Evolutionary conservation across 2,329 filamentous ascomycete species (phyloP), one percentile per base, ranked within the genome.

Genomic region (Penicillium sp.): DNA sequence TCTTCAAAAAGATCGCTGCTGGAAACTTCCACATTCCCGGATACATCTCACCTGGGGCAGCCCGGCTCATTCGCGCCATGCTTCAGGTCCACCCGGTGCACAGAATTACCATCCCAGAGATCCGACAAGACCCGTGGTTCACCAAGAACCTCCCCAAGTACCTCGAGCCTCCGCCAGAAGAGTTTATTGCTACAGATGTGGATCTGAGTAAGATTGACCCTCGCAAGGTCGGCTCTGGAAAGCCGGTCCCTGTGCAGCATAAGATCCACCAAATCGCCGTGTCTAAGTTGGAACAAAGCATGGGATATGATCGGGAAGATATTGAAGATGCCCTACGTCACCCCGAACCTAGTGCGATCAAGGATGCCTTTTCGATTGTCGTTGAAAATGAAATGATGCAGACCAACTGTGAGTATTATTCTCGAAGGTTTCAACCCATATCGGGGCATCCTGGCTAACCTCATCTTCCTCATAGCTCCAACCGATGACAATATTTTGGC

Each of bases 301-400:
- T 99, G 93, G 95, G 95, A 63, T 99, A 99, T 75, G 93, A 91
- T 38, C 94, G 92, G 76, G 90, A 90, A 64, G 95, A 99, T 81
- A 94, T 99, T 57, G 91, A 97, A 75, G 95, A 98, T 78, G 94
- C 95, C 24, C 82, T 99, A 65, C 90, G 91, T 72, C 93, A 92
- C 60, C 89, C 95, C 57, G 95, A 99, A 76, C 95, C 95, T 13
- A 98, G 93, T 61, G 93, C 95, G 12, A 97, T 99, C 83, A 99
- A 99, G 80, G 95, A 99, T 79, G 95, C 95, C 1, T 99, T 98
- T 80, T 89, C 97, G 80, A 99, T 99, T 76, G 92, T 99, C 28
- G 88, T 94, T 57, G 95, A 99, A 79, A 98, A 98, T 76, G 95
- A 97, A 77, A 86, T 98, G 76, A 98, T 98, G 93, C 91, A 93